phyloP scores from a whole-genome alignment of 768 basidiomycete species.

The Polyporus arcularius region DNA sequence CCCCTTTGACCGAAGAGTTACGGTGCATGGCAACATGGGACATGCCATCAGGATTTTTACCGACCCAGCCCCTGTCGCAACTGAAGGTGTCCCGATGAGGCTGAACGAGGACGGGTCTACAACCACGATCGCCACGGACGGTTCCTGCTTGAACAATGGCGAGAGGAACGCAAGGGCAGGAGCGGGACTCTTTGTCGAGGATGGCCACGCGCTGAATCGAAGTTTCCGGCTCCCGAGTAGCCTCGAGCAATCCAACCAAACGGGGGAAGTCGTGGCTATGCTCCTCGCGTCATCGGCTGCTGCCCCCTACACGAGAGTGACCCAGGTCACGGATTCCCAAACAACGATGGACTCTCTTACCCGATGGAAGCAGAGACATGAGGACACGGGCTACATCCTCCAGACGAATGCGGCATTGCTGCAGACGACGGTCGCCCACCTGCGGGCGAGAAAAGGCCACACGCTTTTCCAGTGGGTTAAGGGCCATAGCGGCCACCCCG shows the following conservation, averaged over 20 bases:
- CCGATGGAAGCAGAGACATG: constrained; percentile 15
- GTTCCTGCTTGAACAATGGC: not conserved
- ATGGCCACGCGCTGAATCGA: not conserved
- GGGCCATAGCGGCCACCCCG: constrained; percentile 1
- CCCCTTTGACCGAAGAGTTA: too few relatives aligned
- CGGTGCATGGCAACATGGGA: too few relatives aligned
- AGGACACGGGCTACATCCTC: constrained; percentile 30
- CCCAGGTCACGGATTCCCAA: constrained; percentile 23
- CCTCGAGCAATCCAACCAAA: not conserved
- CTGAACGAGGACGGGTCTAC: too few relatives aligned
- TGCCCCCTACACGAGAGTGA: not conserved
- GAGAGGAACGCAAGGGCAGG: not conserved
- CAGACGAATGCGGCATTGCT: constrained; percentile 16
- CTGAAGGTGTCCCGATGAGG: too few relatives aligned
- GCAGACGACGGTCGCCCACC: not conserved
- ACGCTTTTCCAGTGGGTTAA: constrained; percentile 6
- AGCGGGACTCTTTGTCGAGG: not conserved
- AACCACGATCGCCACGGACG: not conserved
- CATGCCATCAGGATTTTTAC: too few relatives aligned
- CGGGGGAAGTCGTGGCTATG: not conserved
- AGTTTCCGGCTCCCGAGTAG: not conserved
- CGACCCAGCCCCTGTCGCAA: too few relatives aligned
- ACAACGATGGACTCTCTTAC: constrained; percentile 19
- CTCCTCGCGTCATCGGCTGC: not conserved
- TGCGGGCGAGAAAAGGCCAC: not conserved